Evolutionary conservation across 495 filamentous ascomycete genomes (phyloP).

Genomic region (Podospora didyma): DNA sequence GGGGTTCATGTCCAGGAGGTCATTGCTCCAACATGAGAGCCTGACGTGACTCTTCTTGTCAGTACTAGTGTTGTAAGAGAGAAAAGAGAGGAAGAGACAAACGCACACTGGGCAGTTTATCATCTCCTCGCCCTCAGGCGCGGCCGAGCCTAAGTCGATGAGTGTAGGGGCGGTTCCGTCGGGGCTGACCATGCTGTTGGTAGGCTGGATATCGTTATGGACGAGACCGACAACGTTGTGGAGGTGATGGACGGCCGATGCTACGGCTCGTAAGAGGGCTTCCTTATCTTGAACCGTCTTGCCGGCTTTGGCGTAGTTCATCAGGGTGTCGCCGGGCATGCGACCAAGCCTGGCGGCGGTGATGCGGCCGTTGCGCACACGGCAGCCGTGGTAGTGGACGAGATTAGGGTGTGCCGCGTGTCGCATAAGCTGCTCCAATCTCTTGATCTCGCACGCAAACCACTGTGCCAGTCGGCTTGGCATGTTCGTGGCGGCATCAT

Average conservation of each 20-base stretch:
- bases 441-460: neutral
- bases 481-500: neutral
- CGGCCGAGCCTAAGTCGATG: slow-evolving; percentile 3
- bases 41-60: too few relatives aligned
- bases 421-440: neutral
- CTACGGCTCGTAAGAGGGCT: neutral
- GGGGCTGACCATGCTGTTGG: neutral
- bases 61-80: too few relatives aligned
- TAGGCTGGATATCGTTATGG: slow-evolving; percentile 4
- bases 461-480: neutral
- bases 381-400: slow-evolving; percentile 4
- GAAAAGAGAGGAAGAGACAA: neutral
- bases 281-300: slow-evolving; percentile 3
- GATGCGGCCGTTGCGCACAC: slow-evolving; percentile 2
- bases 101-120: neutral
- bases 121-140: neutral
- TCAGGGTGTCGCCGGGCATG: neutral
- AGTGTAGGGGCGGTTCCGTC: neutral
- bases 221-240: slow-evolving; percentile 2
- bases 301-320: neutral
- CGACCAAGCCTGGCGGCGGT: neutral
- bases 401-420: slow-evolving; percentile 1
- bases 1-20: neutral
- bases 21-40: neutral
- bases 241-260: neutral